Evolutionary conservation across 1,284 basidiomycete species (phyloP).

Genomic region (Malassezia sp.): DNA sequence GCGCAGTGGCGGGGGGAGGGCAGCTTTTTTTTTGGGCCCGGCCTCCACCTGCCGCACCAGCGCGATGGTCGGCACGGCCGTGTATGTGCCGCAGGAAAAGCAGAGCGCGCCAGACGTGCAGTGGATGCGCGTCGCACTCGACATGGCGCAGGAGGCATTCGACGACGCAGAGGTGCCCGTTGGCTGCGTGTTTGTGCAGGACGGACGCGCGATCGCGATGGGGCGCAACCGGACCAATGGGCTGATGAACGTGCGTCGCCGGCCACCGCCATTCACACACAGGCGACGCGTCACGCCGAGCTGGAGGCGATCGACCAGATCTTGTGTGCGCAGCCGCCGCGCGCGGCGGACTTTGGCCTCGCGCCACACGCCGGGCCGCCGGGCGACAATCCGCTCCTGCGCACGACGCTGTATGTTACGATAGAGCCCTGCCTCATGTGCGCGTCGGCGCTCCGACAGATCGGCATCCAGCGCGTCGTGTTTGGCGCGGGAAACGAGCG

Average conservation of each 20-base stretch:
- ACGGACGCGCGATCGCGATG: constrained; percentile 61
- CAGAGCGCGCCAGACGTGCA: constrained; percentile 34
- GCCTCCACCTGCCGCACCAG: constrained; percentile 1
- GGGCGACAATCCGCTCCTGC: constrained; percentile 53
- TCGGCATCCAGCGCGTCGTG: constrained; percentile 79
- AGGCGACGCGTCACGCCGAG: constrained; percentile 96
- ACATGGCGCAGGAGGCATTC: constrained; percentile 59
- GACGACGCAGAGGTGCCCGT: constrained; percentile 81
- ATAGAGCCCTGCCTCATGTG: constrained; percentile 99
- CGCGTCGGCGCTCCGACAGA: constrained; percentile 79
- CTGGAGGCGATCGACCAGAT: constrained; percentile 91
- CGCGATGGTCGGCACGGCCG: constrained; percentile 9
- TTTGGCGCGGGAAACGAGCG: constrained; percentile 93
- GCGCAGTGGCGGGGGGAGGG: neutral
- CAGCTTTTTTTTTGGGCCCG: neutral
- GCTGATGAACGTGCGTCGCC: constrained; percentile 52
- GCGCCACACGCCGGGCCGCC: constrained; percentile 24
- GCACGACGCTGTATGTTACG: constrained; percentile 86
- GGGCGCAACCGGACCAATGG: constrained; percentile 92
- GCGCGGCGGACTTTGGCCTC: constrained; percentile 24
- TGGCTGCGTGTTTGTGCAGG: constrained; percentile 84
- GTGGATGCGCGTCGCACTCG: constrained; percentile 43
- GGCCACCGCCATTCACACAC: constrained; percentile 4
- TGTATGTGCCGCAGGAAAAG: constrained; percentile 27
- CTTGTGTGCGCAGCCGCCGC: constrained; percentile 51